Conservation (phyloP, 768 basidiomycete species). For the Auriscalpium vulgare region DNA sequence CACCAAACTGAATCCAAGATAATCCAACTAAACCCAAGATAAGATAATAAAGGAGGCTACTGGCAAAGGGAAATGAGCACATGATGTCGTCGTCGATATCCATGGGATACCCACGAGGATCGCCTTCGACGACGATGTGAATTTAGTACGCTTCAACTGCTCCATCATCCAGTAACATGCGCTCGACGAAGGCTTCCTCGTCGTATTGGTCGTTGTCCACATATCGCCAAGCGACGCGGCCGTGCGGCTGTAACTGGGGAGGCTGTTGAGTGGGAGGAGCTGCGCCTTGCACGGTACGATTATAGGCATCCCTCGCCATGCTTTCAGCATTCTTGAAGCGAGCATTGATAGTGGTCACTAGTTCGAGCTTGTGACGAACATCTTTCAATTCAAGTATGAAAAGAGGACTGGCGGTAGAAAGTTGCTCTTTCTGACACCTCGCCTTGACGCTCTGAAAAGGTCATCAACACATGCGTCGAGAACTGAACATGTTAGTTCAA, state of each 20-base stretch:
- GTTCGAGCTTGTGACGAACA: constrained; percentile 12
- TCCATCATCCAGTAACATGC: constrained; percentile 38
- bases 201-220: constrained; percentile 43
- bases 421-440: constrained; percentile 6
- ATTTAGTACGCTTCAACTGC: constrained; percentile 45
- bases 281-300: neutral
- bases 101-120: constrained; percentile 49
- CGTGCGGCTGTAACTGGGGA: neutral
- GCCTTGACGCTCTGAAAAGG: constrained; percentile 7
- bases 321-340: constrained; percentile 1
- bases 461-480: neutral
- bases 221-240: constrained; percentile 1
- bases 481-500: constrained; percentile 5
- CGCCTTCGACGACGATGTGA: constrained; percentile 36
- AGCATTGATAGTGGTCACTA: constrained; percentile 10
- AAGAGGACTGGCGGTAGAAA: constrained; percentile 5
- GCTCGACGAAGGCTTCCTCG: constrained; percentile 61
- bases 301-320: neutral
- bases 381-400: constrained; percentile 11
- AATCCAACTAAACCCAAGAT: no score
- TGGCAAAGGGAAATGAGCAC: no score
- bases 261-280: neutral
- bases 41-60: no score
- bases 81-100: constrained; percentile 30
- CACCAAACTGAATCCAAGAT: no score